phyloP scores from a whole-genome alignment of 371 early-diverging fungal species.

The Mucor plumbeus region DNA sequence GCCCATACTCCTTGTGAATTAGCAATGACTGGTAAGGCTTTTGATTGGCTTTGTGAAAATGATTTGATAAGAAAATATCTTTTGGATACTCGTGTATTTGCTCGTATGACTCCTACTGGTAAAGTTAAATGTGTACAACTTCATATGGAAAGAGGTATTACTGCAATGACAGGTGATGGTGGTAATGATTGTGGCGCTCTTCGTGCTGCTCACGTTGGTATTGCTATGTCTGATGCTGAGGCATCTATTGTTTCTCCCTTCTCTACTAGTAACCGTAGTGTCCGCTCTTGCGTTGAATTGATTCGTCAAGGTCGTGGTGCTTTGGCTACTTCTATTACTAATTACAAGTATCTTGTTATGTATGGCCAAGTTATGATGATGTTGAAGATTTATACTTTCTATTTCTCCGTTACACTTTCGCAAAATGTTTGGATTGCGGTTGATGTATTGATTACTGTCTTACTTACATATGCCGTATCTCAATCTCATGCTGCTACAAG shows the following conservation, averaged over 20 bases:
- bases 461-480: conserved; percentile 71
- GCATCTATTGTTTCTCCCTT: conserved; percentile 91
- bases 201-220: conserved; percentile 89
- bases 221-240: conserved; percentile 90
- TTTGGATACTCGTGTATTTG: conserved; percentile 70
- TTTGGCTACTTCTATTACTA: conserved; percentile 75
- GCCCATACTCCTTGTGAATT: conserved; percentile 58
- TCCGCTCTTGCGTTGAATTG: conserved; percentile 75
- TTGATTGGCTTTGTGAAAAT: conserved; percentile 51
- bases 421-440: conserved; percentile 70
- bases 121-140: conserved; percentile 75
- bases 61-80: conserved; percentile 57
- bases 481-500: conserved; percentile 61
- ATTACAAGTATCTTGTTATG: conserved; percentile 73
- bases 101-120: conserved; percentile 79
- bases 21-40: conserved; percentile 77
- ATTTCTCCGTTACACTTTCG: conserved; percentile 61
- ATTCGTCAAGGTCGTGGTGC: conserved; percentile 78
- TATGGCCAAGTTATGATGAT: conserved; percentile 81
- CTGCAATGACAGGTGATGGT: conserved; percentile 96
- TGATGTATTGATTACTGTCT: conserved; percentile 71
- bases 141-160: conserved; percentile 77
- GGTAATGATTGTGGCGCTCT: conserved; percentile 96
- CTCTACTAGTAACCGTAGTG: conserved; percentile 67
- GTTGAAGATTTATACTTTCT: conserved; percentile 65